Evolutionary conservation across 495 filamentous ascomycete genomes (phyloP), one percentile per base, ranked within the genome.

Genomic region (Chaetomium fimeti): DNA sequence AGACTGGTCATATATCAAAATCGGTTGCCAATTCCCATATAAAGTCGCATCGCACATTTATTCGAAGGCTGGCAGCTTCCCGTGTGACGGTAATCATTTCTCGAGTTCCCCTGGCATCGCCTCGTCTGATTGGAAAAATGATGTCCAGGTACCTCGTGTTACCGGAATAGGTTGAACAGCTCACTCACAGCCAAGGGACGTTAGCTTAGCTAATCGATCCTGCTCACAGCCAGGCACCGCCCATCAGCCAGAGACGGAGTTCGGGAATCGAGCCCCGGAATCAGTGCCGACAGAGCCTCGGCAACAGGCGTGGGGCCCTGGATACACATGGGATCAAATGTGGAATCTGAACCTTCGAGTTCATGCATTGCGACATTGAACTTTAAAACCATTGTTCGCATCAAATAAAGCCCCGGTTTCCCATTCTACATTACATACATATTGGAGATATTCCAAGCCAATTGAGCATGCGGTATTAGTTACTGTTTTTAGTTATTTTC

Each of bases 231-330:
- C 45, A 49, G 43, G 4, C 4, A 7, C 43, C 5, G n/a, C 2
- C 43, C 16, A 8, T 47, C 43, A 24, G n/a, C n/a, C n/a, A 6
- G 8, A n/a, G n/a, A 49, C 45, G 45, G 45, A 49, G 3, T 49
- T 49, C 45, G 40, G 40, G 40, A 15, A 2, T 5, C 40, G 11
- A 18, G 5, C 22, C 32, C 32, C 25, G 28, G 54, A 24, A 49
- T 24, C 45, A 24, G 16, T 54, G 49, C 60, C 60, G 60, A 62
- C 16, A 12, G 49, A 54, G 25, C 60, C 60, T 62, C 60, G 60
- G 60, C 22, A 62, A 53, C 60, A 27, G 49, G 15, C 45, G 22
- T 60, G 13, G 57, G 42, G 29, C 45, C 45, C 18, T 49, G 45
- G 20, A 20, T 49, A 20, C 45, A 49, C 45, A 49, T 49, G 45